Percentiles rank a stretch among this genome's conserved stretches.
These are phyloP conservation scores for Mortierella alpina DNA, from an alignment of 192 early-diverging fungal species.

Conservation along the genomic window DNA sequence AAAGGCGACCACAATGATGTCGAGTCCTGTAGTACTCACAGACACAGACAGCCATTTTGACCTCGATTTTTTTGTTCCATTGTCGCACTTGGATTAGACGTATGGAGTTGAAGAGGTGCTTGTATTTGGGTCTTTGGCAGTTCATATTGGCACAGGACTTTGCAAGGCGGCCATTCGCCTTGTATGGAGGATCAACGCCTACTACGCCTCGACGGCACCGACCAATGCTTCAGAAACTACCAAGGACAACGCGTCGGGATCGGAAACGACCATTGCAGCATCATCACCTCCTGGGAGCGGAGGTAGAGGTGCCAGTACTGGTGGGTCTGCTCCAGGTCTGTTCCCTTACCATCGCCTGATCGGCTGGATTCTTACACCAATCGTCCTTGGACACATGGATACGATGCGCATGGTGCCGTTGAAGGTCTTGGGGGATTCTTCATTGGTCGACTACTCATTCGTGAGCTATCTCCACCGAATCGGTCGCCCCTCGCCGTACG, in stretches of 20 bases:
- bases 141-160: slow-evolving; percentile 45
- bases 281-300: background rate
- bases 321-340: slow-evolving; percentile 24
- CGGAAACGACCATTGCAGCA: background rate
- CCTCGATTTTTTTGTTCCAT: background rate
- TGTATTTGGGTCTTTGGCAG: slow-evolving; percentile 50
- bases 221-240: slow-evolving; percentile 12
- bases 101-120: slow-evolving; percentile 47
- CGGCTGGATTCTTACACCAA: slow-evolving; percentile 50
- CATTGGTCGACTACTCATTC: slow-evolving; percentile 39
- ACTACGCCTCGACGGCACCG: slow-evolving; percentile 7
- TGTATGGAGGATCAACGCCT: slow-evolving; percentile 43
- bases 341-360: slow-evolving; percentile 46
- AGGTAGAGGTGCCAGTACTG: background rate
- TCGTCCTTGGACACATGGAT: slow-evolving; percentile 39
- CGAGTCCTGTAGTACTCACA: no score
- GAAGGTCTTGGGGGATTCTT: slow-evolving; percentile 29
- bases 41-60: no score
- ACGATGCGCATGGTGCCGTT: slow-evolving; percentile 13
- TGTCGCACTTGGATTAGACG: slow-evolving; percentile 7
- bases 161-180: slow-evolving; percentile 33
- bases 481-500: slow-evolving; percentile 3
- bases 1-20: background rate
- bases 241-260: slow-evolving; percentile 8
- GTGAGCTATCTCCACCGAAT: slow-evolving; percentile 22